A percentile compares a stretch with the other conserved stretches of the same genome.
phyloP scores from a whole-genome alignment of 2,329 filamentous ascomycete species.

The Mycosphaerella arachidis region DNA sequence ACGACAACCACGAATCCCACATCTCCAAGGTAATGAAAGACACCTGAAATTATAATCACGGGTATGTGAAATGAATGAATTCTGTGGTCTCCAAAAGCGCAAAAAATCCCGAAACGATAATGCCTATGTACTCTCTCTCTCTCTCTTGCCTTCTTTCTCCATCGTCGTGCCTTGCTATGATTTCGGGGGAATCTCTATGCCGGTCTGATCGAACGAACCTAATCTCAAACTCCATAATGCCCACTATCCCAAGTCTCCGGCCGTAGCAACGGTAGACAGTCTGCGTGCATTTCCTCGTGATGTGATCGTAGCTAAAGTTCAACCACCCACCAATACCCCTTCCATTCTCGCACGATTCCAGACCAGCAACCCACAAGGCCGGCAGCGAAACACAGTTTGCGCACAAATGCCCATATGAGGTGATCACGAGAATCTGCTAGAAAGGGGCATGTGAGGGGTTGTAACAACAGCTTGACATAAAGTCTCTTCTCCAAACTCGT shows the following conservation, averaged over 20 bases:
- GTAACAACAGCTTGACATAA: not conserved
- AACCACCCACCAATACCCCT: not conserved
- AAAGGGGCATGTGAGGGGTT: not conserved
- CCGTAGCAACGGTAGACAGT: not conserved
- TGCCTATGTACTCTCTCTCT: too few species aligned
- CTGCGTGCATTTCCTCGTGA: not conserved
- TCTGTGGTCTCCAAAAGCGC: too few species aligned
- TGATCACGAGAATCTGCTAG: not conserved
- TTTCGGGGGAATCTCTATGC: not conserved
- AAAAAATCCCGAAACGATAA: too few species aligned
- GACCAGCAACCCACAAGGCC: not conserved
- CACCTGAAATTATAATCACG: too few species aligned
- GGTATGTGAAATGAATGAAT: too few species aligned
- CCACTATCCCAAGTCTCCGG: not conserved
- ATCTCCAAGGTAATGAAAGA: too few species aligned
- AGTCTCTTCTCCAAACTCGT: not conserved
- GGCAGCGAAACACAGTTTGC: slow-evolving; percentile 6
- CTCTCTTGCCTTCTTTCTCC: too few species aligned
- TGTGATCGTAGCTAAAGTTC: not conserved
- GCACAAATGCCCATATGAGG: not conserved
- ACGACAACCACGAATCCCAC: not conserved
- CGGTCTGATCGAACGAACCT: not conserved
- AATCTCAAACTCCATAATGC: not conserved
- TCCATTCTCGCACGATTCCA: not conserved
- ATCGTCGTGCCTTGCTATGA: too few species aligned